Base-by-base conservation (phyloP, 176 grass and related monocot genomes). In the Aegilops bicornis region DNA sequence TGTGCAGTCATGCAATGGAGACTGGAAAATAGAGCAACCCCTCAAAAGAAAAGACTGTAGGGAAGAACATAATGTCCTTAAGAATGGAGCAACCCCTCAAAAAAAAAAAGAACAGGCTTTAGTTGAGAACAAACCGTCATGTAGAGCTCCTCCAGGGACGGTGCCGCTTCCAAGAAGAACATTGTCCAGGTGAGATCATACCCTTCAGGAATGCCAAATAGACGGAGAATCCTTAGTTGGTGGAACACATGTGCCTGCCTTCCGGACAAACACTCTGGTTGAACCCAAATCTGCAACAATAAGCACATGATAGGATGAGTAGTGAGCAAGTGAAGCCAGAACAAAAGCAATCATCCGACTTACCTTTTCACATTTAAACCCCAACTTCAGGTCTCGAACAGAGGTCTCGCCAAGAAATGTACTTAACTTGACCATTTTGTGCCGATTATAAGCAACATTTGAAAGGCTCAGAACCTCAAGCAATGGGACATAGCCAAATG, bases 101-200 rank as follows among this genome's bases (percentile, higher is more conserved):
- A 16, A 16, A 52, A 50, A 50, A 52, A 16, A 0, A 6, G 48
- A 52, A 52, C 48, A 52, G 5, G 48, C 4, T 52, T 52, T 14
- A 52, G 48, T 5, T 52, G 1, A 62, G 22, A 10, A 23, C n/a
- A 62, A 4, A 62, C 59, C n/a, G 3, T 62, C 59, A 62, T 23
- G 20, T n/a, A 40, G 10, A 71, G 19, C 69, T 71, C 35, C 35
- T 40, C 35, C 10, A 71, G 69, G 4, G 9, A 71, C n/a, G 35
- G 69, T 0, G 69, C 69, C 33, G 17, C 17, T 72, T 72, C 69
- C 35, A 40, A 10, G 6, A 40, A n/a, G 69, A 71, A 71, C 35
- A 71, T 71, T 71, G 69, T 71, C 69, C 69, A 72, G 10, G 20
- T 72, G 35, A 72, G 69, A 72, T 72, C 69, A 13, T 72, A 72